Evolutionary conservation across 768 basidiomycete genomes (phyloP), one percentile per base, ranked within the genome.

Genomic region (Naganishia antarctica): DNA sequence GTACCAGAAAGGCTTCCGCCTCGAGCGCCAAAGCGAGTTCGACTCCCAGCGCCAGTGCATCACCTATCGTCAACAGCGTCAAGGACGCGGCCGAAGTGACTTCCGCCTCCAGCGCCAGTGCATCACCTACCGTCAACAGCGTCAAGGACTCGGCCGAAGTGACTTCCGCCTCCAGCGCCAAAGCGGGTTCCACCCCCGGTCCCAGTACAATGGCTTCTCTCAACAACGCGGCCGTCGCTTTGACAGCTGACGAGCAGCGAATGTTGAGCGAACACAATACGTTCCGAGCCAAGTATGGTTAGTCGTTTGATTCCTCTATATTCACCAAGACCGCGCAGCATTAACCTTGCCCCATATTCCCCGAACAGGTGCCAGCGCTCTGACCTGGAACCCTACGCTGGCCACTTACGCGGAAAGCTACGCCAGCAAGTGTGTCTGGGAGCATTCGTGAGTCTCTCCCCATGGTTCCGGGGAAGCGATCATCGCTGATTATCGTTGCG

Each of bases 331-430:
- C 26, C 25, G 12, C 8, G 32, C n/a, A n/a, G n/a, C n/a, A 34
- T 43, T 26, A 21, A 51, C 45, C 9, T 34, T 31, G 29, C 31
- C 21, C 4, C 21, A n/a, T 2, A 28, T 48, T 44, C 34, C 3
- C 18, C 34, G 11, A 21, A 23, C 40, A 62, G 61, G 86, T 44
- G 90, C 89, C 21, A 49, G 74, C 0, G 65, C 82, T 8, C 77
- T 91, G 48, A 83, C 82, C 0, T 91, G 88, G 88, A 85, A 79
- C 73, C 78, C 83, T 60, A 74, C 77, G 2, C 74, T 87, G 43
- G 85, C 87, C 0, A 71, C 74, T n/a, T 83, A 82, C 64, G 90
- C 89, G 6, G 83, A 86, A 71, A 72, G 81, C 61, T 88, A 87
- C 85, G 87, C 87, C 3, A 80, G 85, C 68, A 76, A 78, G 15